phyloP scores from a whole-genome alignment of 2,329 filamentous ascomycete species.

The Grosmannia serpens region DNA sequence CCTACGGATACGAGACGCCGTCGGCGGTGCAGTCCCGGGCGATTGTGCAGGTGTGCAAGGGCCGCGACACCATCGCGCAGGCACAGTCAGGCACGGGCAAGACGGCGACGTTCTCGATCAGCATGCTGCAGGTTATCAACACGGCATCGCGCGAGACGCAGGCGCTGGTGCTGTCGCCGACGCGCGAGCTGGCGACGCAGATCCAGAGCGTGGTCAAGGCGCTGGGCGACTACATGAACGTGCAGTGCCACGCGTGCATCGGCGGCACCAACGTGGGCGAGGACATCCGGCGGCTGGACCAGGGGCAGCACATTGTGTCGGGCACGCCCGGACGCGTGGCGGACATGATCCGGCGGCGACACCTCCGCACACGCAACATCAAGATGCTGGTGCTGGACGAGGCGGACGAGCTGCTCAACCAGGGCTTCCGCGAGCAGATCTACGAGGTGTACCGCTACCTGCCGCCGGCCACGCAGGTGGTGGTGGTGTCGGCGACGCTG shows the following conservation, averaged over 20 bases:
- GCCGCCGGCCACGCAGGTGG: constrained; percentile 93
- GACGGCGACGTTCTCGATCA: constrained; percentile 93
- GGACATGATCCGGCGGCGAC: constrained; percentile 49
- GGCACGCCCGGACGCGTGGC: constrained; percentile 90
- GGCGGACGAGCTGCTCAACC: constrained; percentile 62
- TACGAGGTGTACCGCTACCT: constrained; percentile 98
- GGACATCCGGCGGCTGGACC: constrained; percentile 94
- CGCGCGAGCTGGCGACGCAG: constrained; percentile 91
- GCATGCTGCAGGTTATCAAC: constrained; percentile 91
- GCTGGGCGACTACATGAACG: constrained; percentile 99
- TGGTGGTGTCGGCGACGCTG: constrained; percentile 90
- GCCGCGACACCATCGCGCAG: constrained; percentile 95
- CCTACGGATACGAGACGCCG: constrained; percentile 96
- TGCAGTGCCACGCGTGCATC: constrained; percentile 97
- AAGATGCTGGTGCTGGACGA: constrained; percentile 54
- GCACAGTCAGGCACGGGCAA: constrained; percentile 96
- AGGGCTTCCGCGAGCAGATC: constrained; percentile 95
- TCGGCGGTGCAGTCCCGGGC: constrained; percentile 96
- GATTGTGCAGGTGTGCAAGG: constrained; percentile 98
- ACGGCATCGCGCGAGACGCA: constrained; percentile 87
- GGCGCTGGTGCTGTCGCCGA: constrained; percentile 89
- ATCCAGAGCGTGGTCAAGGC: constrained; percentile 98
- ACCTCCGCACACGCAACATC: constrained; percentile 48
- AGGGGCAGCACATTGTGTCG: constrained; percentile 94
- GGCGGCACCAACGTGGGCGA: constrained; percentile 96